phyloP scores from a whole-genome alignment of 1,139 yeast genomes.

The Debaryomyces sp. region DNA sequence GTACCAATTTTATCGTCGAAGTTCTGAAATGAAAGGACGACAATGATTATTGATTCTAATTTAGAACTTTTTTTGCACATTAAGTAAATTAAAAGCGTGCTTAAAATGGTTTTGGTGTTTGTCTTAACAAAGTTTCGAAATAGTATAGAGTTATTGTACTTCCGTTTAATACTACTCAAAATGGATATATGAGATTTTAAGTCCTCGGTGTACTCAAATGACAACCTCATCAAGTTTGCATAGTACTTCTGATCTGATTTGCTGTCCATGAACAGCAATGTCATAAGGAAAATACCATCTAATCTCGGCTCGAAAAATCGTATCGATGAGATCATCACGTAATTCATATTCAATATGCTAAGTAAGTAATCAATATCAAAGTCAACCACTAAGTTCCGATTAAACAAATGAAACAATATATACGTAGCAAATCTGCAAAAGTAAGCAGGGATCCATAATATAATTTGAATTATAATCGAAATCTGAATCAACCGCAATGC shows the following conservation, averaged over 20 bases:
- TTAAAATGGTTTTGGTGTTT: conserved; percentile 23
- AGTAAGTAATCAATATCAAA: conserved; percentile 11
- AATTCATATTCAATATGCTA: conserved; percentile 45
- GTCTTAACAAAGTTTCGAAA: conserved; percentile 18
- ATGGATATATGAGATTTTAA: background rate
- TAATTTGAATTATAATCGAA: conserved; percentile 40
- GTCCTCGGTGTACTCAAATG: conserved; percentile 5
- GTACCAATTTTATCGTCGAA: conserved; percentile 52
- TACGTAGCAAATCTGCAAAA: conserved; percentile 15
- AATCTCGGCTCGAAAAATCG: conserved; percentile 40
- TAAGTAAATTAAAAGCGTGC: conserved; percentile 22
- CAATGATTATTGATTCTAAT: conserved; percentile 44
- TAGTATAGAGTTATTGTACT: conserved; percentile 18
- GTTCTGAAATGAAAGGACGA: conserved; percentile 45
- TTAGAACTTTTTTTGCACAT: conserved; percentile 33
- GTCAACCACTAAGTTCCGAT: background rate
- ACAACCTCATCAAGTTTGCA: conserved; percentile 16
- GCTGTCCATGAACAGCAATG: conserved; percentile 44
- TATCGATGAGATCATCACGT: conserved; percentile 40
- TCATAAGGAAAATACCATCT: conserved; percentile 41
- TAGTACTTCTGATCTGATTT: conserved; percentile 15
- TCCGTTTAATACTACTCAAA: conserved; percentile 6
- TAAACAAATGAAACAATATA: conserved; percentile 13
- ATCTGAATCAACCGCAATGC: conserved; percentile 34
- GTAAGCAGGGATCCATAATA: conserved; percentile 36